Evolutionary conservation across 441 rosid species (phyloP).

Genomic region (Aleurites moluccanus): DNA sequence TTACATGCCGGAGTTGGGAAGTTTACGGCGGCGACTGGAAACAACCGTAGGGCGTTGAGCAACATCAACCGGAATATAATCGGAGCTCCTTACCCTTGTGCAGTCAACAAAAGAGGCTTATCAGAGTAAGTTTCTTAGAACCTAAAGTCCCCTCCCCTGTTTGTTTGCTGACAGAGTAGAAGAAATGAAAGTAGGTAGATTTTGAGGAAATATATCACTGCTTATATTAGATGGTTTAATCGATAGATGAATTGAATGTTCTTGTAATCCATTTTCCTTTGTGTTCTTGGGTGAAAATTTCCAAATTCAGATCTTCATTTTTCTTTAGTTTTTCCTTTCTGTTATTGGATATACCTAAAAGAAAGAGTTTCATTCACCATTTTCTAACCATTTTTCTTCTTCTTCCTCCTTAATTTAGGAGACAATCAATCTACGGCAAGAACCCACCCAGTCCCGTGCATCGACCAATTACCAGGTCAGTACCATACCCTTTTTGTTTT

Average conservation of each 20-base stretch:
- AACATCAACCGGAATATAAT: conserved; percentile 61
- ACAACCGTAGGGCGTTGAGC: conserved; percentile 64
- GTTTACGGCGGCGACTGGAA: conserved; percentile 47
- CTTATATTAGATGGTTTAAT: not conserved
- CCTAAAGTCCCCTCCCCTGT: not conserved
- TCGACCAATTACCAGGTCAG: conserved; percentile 91
- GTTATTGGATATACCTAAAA: not conserved
- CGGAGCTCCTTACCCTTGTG: conserved; percentile 61
- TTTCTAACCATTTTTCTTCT: not conserved
- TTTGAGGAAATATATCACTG: not conserved
- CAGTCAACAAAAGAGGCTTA: conserved; percentile 61
- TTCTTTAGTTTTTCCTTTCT: not conserved
- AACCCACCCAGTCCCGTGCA: conserved; percentile 51
- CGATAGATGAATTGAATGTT: not conserved
- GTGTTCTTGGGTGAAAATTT: not conserved
- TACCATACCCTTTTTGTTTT: not conserved
- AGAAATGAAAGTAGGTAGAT: not conserved
- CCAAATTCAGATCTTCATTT: not conserved
- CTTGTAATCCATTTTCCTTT: not conserved
- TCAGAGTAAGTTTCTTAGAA: conserved; percentile 51
- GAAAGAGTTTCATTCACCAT: not conserved
- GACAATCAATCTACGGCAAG: conserved; percentile 42
- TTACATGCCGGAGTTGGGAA: conserved; percentile 55
- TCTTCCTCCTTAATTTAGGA: conserved; percentile 31
- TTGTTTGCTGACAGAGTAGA: not conserved